These are phyloP conservation scores for Fusarium sp. DNA, from an alignment of 2,329 filamentous ascomycete species.

Conservation along the genomic window DNA sequence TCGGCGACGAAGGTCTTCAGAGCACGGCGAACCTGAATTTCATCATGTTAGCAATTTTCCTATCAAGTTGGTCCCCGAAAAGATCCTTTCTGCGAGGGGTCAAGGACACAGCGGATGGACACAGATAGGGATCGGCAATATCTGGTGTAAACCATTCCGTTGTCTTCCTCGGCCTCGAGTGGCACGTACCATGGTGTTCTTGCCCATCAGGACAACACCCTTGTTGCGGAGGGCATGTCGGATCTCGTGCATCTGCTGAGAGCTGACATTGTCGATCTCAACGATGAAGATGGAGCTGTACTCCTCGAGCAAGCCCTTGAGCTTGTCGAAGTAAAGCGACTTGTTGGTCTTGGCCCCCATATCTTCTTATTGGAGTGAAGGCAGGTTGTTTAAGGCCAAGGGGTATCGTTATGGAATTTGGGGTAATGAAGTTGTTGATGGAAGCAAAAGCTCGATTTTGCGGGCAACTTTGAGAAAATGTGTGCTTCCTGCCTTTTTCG, in stretches of 20 bases:
- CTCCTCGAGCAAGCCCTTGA: constrained; percentile 95
- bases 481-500: constrained; percentile 44
- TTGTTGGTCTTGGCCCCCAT: constrained; percentile 99
- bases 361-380: constrained; percentile 90
- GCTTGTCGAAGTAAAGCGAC: constrained; percentile 99
- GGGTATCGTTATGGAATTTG: constrained; percentile 44
- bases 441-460: constrained; percentile 11
- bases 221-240: constrained; percentile 88
- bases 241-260: constrained; percentile 99
- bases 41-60: constrained; percentile 28
- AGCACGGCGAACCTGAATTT: constrained; percentile 84
- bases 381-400: constrained; percentile 98
- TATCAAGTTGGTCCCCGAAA: neutral
- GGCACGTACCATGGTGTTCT: constrained; percentile 95
- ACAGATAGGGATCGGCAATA: neutral
- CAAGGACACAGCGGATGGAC: neutral
- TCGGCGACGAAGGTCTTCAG: constrained; percentile 93
- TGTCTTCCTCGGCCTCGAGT: neutral
- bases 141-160: neutral
- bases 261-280: constrained; percentile 98
- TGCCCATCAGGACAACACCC: constrained; percentile 98
- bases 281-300: constrained; percentile 99
- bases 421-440: constrained; percentile 38
- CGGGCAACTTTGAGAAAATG: constrained; percentile 34
- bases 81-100: neutral